These are phyloP conservation scores for Chloranthus sessilifolius DNA, from an alignment of 164 flowering plant genomes.

Conservation along the genomic window DNA sequence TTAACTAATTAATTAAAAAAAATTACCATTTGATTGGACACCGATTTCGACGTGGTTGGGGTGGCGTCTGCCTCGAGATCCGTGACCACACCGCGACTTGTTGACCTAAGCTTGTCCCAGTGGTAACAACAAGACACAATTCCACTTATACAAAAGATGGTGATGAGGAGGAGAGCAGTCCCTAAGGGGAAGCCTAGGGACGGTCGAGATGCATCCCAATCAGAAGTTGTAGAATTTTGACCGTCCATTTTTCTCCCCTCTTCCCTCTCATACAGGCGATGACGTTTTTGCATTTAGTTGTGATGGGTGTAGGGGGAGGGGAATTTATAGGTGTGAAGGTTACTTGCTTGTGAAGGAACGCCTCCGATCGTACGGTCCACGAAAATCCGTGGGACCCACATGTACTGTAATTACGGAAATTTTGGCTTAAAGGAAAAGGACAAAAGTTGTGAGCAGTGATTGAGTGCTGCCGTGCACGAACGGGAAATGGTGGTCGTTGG, in stretches of 20 bases:
- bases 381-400: too few species aligned
- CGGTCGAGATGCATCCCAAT: slow-evolving; percentile 56
- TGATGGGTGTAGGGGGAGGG: too few species aligned
- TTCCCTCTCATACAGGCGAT: too few species aligned
- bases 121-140: slow-evolving; percentile 87
- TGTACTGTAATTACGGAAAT: too few species aligned
- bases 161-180: slow-evolving; percentile 54
- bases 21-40: slow-evolving; percentile 30
- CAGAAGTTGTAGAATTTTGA: slow-evolving; percentile 31
- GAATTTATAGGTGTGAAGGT: too few species aligned
- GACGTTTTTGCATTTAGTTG: too few species aligned
- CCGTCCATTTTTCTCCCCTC: slow-evolving; percentile 34
- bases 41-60: slow-evolving; percentile 34
- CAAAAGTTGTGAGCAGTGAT: too few species aligned
- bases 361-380: too few species aligned
- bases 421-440: too few species aligned
- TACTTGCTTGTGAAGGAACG: too few species aligned
- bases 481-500: too few species aligned
- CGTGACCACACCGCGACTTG: slow-evolving; percentile 22
- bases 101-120: slow-evolving; percentile 76
- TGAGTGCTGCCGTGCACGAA: too few species aligned
- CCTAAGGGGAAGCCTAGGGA: slow-evolving; percentile 79
- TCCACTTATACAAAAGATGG: slow-evolving; percentile 69
- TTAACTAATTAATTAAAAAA: not conserved
- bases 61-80: slow-evolving; percentile 26